Evolutionary conservation across 495 filamentous ascomycete genomes (phyloP).

Genomic region (Halenospora varia): DNA sequence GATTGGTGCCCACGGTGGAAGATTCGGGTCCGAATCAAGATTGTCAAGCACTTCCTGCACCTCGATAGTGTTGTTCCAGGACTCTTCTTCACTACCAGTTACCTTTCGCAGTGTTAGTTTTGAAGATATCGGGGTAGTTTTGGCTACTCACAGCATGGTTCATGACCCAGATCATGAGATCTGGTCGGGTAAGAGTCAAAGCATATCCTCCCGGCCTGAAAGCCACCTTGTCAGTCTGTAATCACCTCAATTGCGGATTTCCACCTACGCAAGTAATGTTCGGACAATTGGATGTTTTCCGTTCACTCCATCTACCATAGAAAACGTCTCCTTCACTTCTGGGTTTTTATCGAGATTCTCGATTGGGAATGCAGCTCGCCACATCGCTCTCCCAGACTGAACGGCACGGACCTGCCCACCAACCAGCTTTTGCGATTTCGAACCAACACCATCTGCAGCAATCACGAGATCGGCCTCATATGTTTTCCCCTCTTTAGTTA

Average conservation of each 20-base stretch:
- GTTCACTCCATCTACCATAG: conserved; percentile 38
- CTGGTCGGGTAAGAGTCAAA: too few relatives aligned
- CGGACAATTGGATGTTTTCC: conserved; percentile 22
- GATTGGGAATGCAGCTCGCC: conserved; percentile 42
- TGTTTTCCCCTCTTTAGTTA: conserved; percentile 42
- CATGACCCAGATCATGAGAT: too few relatives aligned
- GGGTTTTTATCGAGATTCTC: conserved; percentile 25
- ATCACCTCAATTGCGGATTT: too few relatives aligned
- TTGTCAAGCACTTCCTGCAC: too few relatives aligned
- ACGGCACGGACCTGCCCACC: conserved; percentile 46
- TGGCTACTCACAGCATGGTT: too few relatives aligned
- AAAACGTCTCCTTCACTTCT: conserved; percentile 39
- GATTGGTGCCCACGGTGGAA: conserved; percentile 42
- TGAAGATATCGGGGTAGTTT: too few relatives aligned
- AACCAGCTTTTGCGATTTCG: conserved; percentile 44
- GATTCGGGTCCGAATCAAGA: too few relatives aligned
- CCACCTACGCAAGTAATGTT: conserved; percentile 27
- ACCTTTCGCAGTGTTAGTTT: too few relatives aligned
- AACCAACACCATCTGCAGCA: conserved; percentile 56
- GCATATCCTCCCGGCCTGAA: too few relatives aligned
- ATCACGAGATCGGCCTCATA: conserved; percentile 54
- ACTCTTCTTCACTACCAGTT: too few relatives aligned
- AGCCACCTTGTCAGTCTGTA: too few relatives aligned
- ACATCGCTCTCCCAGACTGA: conserved; percentile 48
- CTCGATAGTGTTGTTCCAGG: too few relatives aligned